phyloP scores from a whole-genome alignment of 352 stramenopile species.

The Halophytophthora batemanensis region DNA sequence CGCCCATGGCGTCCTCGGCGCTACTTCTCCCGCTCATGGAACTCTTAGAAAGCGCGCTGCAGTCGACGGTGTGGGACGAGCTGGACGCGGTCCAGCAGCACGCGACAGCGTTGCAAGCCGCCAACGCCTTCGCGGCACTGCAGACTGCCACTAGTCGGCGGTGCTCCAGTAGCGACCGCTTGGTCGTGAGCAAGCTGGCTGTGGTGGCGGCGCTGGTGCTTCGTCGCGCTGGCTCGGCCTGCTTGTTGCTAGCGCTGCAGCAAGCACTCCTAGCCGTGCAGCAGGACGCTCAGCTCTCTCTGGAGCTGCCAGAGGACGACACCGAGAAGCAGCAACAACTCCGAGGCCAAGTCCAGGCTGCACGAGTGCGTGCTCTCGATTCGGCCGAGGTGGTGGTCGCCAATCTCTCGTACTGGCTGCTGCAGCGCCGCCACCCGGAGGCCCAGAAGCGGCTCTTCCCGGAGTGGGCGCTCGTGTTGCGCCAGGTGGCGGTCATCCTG shows the following conservation, averaged over 20 bases:
- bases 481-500: conserved; percentile 30
- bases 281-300: not conserved
- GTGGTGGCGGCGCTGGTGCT: conserved; percentile 29
- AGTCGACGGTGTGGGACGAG: conserved; percentile 20
- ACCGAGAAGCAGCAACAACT: not conserved
- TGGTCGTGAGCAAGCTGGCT: conserved; percentile 19
- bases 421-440: conserved; percentile 50
- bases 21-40: conserved; percentile 39
- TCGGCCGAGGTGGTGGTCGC: conserved; percentile 38
- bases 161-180: conserved; percentile 5
- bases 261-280: conserved; percentile 23
- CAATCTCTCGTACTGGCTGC: conserved; percentile 24
- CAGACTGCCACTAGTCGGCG: conserved; percentile 3
- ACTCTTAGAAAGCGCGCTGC: conserved; percentile 28
- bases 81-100: conserved; percentile 39
- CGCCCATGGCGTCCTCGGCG: conserved; percentile 14
- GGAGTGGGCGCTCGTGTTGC: conserved; percentile 46
- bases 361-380: conserved; percentile 11
- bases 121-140: conserved; percentile 44
- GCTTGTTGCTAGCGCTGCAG: conserved; percentile 36
- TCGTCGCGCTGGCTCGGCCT: conserved; percentile 25
- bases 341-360: not conserved
- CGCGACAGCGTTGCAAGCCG: conserved; percentile 29
- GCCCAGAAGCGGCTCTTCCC: conserved; percentile 34
- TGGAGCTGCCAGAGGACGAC: not conserved